A percentile compares a stretch with the other conserved stretches of the same genome.
Conservation (phyloP, 2,329 filamentous ascomycete species). For the Helminthosporium solani region DNA sequence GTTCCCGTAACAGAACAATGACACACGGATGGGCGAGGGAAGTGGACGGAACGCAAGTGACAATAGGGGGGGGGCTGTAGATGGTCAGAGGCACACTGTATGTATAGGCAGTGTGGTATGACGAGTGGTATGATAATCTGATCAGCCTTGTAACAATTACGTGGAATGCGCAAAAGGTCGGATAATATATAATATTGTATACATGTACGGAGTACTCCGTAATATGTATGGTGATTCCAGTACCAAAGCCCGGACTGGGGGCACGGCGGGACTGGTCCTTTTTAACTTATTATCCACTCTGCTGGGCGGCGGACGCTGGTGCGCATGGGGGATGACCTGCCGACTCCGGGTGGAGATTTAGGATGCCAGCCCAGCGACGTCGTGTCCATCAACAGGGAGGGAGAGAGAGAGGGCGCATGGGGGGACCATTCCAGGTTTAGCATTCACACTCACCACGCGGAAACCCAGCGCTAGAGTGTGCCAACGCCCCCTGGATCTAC, state of each 20-base stretch:
- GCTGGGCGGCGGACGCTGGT: constrained; percentile 32
- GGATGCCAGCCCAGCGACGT: constrained; percentile 12
- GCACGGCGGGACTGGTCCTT: constrained; percentile 2
- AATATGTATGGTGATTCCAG: constrained; percentile 1
- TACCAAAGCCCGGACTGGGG: background rate
- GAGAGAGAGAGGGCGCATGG: too few species aligned
- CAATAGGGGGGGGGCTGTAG: too few species aligned
- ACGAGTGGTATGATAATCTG: too few species aligned
- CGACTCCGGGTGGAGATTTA: constrained; percentile 24
- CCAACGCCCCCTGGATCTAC: constrained; percentile 27
- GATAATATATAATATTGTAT: too few species aligned
- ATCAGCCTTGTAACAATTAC: background rate
- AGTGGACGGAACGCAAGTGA: constrained; percentile 2
- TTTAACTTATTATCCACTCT: constrained; percentile 30
- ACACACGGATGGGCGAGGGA: too few species aligned
- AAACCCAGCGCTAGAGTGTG: constrained; percentile 11
- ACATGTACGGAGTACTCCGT: background rate
- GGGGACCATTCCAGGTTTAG: constrained; percentile 18
- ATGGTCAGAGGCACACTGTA: too few species aligned
- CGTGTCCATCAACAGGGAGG: constrained; percentile 14
- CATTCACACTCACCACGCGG: constrained; percentile 26
- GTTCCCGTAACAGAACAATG: too few species aligned
- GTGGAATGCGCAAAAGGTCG: background rate
- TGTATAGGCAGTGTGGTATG: constrained; percentile 1
- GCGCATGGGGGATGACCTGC: constrained; percentile 21